Conservation (phyloP, 1,139 yeast genomes). For the Sugiyamaella grinbergsii region DNA sequence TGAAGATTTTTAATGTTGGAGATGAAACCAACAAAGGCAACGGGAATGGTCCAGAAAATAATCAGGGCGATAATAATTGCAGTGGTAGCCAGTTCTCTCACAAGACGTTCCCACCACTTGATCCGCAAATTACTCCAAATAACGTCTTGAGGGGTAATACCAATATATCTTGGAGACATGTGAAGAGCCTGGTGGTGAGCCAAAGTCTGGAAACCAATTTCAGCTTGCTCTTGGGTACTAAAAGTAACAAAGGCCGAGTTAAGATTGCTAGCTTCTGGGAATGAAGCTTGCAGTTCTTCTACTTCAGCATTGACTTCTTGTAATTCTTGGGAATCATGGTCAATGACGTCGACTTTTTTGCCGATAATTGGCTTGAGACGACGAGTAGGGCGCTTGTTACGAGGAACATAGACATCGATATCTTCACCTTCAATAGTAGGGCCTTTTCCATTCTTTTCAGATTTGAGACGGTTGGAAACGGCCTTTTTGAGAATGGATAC, state of each 20-base stretch:
- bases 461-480: conserved; percentile 60
- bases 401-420: conserved; percentile 67
- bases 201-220: conserved; percentile 78
- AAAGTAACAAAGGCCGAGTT: conserved; percentile 83
- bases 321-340: conserved; percentile 65
- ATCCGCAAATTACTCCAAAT: conserved; percentile 85
- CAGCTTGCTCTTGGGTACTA: conserved; percentile 83
- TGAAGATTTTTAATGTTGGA: conserved; percentile 73
- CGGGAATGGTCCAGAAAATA: conserved; percentile 92
- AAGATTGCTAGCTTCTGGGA: conserved; percentile 47
- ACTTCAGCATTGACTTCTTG: conserved; percentile 71
- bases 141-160: conserved; percentile 77
- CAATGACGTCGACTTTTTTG: conserved; percentile 81
- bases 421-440: conserved; percentile 50
- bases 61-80: conserved; percentile 60
- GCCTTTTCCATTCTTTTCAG: conserved; percentile 57
- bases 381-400: conserved; percentile 74
- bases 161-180: conserved; percentile 62
- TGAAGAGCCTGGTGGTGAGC: conserved; percentile 68
- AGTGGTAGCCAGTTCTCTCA: conserved; percentile 59
- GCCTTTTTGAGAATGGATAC: conserved; percentile 61
- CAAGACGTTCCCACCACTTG: conserved; percentile 80
- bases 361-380: conserved; percentile 68
- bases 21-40: conserved; percentile 90
- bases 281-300: conserved; percentile 55